phyloP scores from a whole-genome alignment of 805 yeast genomes.

The Candida arabinofermentans region DNA sequence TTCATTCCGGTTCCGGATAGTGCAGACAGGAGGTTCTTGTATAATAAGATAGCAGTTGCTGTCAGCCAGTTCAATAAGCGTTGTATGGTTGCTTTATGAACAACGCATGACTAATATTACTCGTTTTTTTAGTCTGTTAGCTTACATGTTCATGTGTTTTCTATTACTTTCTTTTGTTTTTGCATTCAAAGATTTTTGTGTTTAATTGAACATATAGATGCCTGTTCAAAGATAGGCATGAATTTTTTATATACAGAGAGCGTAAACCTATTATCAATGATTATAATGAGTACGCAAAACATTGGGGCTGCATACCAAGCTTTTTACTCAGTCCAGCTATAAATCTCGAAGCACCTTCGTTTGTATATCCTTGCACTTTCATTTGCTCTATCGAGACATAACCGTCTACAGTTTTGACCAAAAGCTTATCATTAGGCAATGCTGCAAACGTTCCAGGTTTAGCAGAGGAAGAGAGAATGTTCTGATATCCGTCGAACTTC shows the following conservation, averaged over 20 bases:
- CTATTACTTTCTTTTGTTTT: not conserved
- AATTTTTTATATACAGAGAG: too few relatives aligned
- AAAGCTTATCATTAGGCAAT: slow-evolving; percentile 17
- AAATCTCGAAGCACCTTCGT: slow-evolving; percentile 45
- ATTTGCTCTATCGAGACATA: slow-evolving; percentile 33
- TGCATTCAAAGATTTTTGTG: too few relatives aligned
- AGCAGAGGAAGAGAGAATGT: not conserved
- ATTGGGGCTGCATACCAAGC: slow-evolving; percentile 31
- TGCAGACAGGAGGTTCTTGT: slow-evolving; percentile 59
- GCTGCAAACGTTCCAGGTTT: slow-evolving; percentile 16
- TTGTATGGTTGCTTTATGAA: slow-evolving; percentile 27
- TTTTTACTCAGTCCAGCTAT: slow-evolving; percentile 41
- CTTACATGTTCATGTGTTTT: slow-evolving; percentile 7
- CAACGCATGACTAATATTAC: not conserved
- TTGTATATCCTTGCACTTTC: slow-evolving; percentile 52
- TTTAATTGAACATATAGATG: too few relatives aligned
- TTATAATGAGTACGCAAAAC: not conserved
- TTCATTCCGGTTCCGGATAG: slow-evolving; percentile 79
- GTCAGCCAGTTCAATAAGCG: slow-evolving; percentile 72
- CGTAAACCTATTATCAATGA: too few relatives aligned
- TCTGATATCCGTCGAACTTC: not conserved
- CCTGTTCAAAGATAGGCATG: too few relatives aligned
- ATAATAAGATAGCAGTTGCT: slow-evolving; percentile 71
- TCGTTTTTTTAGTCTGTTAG: slow-evolving; percentile 1
- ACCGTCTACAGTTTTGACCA: slow-evolving; percentile 44